phyloP scores from a whole-genome alignment of 768 basidiomycete genomes.

The Hygrophorus pudorinus region DNA sequence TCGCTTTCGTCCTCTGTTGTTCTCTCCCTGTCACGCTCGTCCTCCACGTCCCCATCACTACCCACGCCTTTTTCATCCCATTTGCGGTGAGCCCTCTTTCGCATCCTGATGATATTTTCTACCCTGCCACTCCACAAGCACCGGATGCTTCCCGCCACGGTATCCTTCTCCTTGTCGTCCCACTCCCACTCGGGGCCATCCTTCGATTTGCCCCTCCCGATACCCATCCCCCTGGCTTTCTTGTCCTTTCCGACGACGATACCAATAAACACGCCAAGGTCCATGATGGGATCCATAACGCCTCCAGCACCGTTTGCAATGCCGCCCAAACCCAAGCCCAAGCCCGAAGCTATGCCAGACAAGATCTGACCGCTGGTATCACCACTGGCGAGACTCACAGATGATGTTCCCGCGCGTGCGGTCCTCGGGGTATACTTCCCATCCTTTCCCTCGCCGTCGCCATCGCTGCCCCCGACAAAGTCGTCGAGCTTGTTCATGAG shows the following conservation, averaged over 20 bases:
- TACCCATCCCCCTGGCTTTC: constrained; percentile 7
- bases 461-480: constrained; percentile 23
- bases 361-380: constrained; percentile 23
- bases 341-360: constrained; percentile 31
- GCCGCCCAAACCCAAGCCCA: constrained; percentile 30
- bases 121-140: constrained; percentile 38
- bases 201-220: constrained; percentile 13
- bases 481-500: constrained; percentile 54
- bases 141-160: constrained; percentile 27
- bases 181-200: constrained; percentile 6
- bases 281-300: constrained; percentile 37
- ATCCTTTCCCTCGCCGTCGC: constrained; percentile 16
- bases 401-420: not conserved
- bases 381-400: not conserved
- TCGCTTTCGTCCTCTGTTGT: constrained; percentile 40
- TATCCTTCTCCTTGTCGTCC: constrained; percentile 19
- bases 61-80: constrained; percentile 10
- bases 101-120: constrained; percentile 23
- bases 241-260: constrained; percentile 29
- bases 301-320: constrained; percentile 27
- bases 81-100: constrained; percentile 21
- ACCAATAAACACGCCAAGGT: constrained; percentile 43
- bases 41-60: constrained; percentile 10
- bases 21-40: constrained; percentile 20
- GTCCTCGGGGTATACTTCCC: constrained; percentile 2